Evolutionary conservation across 768 basidiomycete species (phyloP), one percentile per base, ranked within the genome.

Genomic region (Termitomyces sp.): DNA sequence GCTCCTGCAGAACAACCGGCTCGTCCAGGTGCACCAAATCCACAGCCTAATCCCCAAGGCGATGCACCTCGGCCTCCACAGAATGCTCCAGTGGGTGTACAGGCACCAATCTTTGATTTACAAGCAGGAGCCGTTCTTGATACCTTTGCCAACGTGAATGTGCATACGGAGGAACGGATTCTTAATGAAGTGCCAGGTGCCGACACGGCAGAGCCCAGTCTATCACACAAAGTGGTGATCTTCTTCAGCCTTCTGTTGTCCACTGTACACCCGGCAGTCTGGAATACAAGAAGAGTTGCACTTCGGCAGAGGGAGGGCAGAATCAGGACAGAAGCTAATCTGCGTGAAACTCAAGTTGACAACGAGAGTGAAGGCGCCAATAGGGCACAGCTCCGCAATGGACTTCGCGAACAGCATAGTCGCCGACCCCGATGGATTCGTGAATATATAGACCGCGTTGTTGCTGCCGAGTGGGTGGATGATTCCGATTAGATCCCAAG

Each of bases 241-340:
- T 89, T 91, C 65, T 59, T 83, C 31, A 71, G 74, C 31, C 70
- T 91, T 34, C 71, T 90, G 41, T 35, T 84, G 29, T 72, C 81
- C 32, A 89, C 88, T 16, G 67, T 88, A 35, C 84, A 90, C 66
- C 89, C 89, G 5, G 89, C 87, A 38, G 75, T 89, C 40, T 90
- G 89, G 82, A 84, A 90, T 65, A 79, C 83, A 58, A 76, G 89
- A 63, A 74, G 88, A 48, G 71, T 66, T 21, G 79, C 77, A 14
- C 77, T 91, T 63, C 74, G 82, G 62, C 76, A 75, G 57, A 72
- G 89, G 51, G 89, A 91, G 72, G 84, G 86, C 8, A 77, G 79
- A 43, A 67, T 91, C 35, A 77, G 87, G 60, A 86, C 84, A 31
- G 89, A 90, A 69, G 82, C 82, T 58, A 81, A 80, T 59, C 70